A percentile compares a stretch with the other conserved stretches of the same genome.
Conservation (phyloP, 2,329 filamentous ascomycete species). For the Aspergillus pseudoglaucus region DNA sequence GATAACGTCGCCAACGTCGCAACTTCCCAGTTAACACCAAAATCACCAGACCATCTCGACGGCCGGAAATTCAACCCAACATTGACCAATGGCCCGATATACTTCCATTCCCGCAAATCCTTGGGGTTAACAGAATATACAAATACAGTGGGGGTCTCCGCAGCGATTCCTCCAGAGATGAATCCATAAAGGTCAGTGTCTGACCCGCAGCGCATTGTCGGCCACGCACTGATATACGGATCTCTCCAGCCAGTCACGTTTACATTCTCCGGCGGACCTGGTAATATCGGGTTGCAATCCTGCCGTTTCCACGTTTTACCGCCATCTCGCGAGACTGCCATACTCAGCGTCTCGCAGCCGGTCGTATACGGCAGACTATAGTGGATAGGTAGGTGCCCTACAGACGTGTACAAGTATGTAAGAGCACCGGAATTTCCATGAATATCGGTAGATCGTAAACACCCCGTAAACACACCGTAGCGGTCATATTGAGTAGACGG, state of each 20-base stretch:
- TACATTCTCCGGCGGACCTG: conserved; percentile 25
- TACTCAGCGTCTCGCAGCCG: conserved; percentile 32
- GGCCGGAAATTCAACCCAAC: conserved; percentile 33
- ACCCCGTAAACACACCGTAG: conserved; percentile 39
- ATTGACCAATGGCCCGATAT: conserved; percentile 39
- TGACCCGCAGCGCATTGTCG: conserved; percentile 13
- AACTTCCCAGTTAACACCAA: conserved; percentile 49
- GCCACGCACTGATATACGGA: conserved; percentile 31
- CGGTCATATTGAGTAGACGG: conserved; percentile 33
- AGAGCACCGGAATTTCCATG: conserved; percentile 21
- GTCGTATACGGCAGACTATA: conserved; percentile 32
- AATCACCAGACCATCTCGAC: conserved; percentile 44
- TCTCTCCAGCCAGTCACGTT: conserved; percentile 40
- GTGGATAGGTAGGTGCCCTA: conserved; percentile 35
- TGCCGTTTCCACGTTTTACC: conserved; percentile 33
- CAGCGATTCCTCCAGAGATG: conserved; percentile 43
- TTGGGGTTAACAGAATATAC: conserved; percentile 39
- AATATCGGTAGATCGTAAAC: conserved; percentile 24
- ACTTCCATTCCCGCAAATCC: conserved; percentile 41
- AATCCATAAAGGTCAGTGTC: conserved; percentile 38
- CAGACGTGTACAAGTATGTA: conserved; percentile 37
- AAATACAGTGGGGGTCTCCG: conserved; percentile 41
- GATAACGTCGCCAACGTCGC: conserved; percentile 41
- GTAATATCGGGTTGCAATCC: conserved; percentile 32
- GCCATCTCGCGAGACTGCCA: conserved; percentile 33